Evolutionary conservation across 2,329 filamentous ascomycete genomes (phyloP).

Genomic region (Penicillium sp.): DNA sequence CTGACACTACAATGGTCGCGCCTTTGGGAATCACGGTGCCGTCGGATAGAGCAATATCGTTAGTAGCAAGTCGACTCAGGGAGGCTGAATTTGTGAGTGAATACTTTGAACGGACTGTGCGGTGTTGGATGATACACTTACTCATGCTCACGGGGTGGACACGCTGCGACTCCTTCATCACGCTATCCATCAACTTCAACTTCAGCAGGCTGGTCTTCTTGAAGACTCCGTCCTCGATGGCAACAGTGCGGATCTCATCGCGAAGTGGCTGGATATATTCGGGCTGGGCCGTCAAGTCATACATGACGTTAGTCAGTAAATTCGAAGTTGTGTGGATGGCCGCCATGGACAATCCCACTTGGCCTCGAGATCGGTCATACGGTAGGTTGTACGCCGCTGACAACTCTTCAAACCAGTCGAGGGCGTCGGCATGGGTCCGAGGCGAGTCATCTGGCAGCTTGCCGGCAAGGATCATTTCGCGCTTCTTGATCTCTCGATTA

Average conservation of each 20-base stretch:
- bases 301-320: slow-evolving; percentile 50
- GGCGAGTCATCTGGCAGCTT: slow-evolving; percentile 17
- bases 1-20: slow-evolving; percentile 24
- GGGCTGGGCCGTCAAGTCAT: slow-evolving; percentile 52
- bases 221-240: slow-evolving; percentile 41
- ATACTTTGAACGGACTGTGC: background rate
- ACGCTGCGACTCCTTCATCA: slow-evolving; percentile 36
- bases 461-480: slow-evolving; percentile 21
- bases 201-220: slow-evolving; percentile 34
- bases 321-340: slow-evolving; percentile 37
- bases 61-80: slow-evolving; percentile 25
- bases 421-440: slow-evolving; percentile 20
- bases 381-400: slow-evolving; percentile 4
- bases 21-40: slow-evolving; percentile 32
- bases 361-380: slow-evolving; percentile 17
- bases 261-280: slow-evolving; percentile 53
- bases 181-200: slow-evolving; percentile 36
- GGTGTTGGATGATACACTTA: slow-evolving; percentile 14
- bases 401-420: slow-evolving; percentile 31
- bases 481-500: slow-evolving; percentile 25
- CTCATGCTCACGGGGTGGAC: slow-evolving; percentile 25
- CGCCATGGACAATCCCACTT: slow-evolving; percentile 31
- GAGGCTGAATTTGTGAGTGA: slow-evolving; percentile 16
- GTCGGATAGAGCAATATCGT: slow-evolving; percentile 28
- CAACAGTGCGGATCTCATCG: slow-evolving; percentile 49